Evolutionary conservation across 345 rosid genomes (phyloP).

Genomic region (Linum tenue): DNA sequence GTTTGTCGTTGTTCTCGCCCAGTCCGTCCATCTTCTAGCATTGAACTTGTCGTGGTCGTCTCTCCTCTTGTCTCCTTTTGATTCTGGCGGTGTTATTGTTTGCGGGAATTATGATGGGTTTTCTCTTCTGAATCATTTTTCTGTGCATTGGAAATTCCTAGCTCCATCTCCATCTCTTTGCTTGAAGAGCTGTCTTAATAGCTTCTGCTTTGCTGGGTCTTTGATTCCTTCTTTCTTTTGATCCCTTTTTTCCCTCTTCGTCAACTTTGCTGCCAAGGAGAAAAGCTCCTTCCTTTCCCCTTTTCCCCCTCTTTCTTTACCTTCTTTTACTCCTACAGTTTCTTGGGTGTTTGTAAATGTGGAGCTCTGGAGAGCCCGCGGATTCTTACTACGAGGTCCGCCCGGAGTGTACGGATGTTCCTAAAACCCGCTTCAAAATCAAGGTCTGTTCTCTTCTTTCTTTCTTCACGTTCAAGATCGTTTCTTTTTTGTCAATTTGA

Average conservation of each 20-base stretch:
- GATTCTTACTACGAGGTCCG: slow-evolving; percentile 92
- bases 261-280: too few species aligned
- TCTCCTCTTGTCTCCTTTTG: too few species aligned
- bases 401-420: slow-evolving; percentile 87
- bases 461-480: too few species aligned
- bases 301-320: neutral
- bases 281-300: neutral
- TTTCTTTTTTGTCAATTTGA: too few species aligned
- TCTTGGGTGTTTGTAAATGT: slow-evolving; percentile 44
- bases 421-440: slow-evolving; percentile 82
- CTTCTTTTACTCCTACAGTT: neutral
- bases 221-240: too few species aligned
- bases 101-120: neutral
- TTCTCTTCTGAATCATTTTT: too few species aligned
- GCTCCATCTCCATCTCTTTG: too few species aligned
- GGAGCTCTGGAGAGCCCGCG: slow-evolving; percentile 57
- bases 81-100: neutral
- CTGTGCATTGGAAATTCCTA: neutral
- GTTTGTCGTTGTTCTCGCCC: neutral
- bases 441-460: slow-evolving; percentile 37
- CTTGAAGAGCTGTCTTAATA: too few species aligned
- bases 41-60: slow-evolving; percentile 13
- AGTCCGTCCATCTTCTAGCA: neutral
- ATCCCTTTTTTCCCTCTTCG: too few species aligned
- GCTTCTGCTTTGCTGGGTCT: neutral